A percentile compares a stretch with the other conserved stretches of the same genome.
phyloP scores from a whole-genome alignment of 805 yeast genomes.

The Ogataea saltuana region DNA sequence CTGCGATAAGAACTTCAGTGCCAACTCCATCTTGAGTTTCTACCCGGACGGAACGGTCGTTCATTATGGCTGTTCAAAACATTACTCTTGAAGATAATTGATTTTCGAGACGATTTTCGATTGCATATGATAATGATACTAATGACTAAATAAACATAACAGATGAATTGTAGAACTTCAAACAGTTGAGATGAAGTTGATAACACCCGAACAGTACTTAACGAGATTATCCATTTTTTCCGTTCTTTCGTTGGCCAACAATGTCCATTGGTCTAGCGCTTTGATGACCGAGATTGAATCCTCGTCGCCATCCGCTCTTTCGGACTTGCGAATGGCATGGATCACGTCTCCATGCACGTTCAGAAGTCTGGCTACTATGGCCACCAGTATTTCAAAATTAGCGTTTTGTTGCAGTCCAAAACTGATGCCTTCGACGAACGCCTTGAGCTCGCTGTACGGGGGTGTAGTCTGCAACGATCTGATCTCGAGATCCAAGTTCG shows the following conservation, averaged over 20 bases:
- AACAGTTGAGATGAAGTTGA: constrained; percentile 54
- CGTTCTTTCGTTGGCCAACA: constrained; percentile 41
- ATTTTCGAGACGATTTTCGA: neutral
- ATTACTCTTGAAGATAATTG: constrained; percentile 1
- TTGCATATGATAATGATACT: constrained; percentile 5
- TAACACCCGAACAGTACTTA: constrained; percentile 81
- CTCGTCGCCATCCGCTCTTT: constrained; percentile 9
- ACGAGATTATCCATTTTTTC: constrained; percentile 62
- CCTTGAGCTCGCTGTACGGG: constrained; percentile 65
- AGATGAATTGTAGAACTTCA: no score
- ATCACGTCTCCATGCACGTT: constrained; percentile 83
- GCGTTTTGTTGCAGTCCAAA: constrained; percentile 54
- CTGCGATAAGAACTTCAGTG: constrained; percentile 56
- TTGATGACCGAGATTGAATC: constrained; percentile 35
- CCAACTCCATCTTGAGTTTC: constrained; percentile 46
- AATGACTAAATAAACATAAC: neutral
- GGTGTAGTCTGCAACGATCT: constrained; percentile 69
- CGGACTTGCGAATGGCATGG: constrained; percentile 23
- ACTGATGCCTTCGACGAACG: constrained; percentile 67
- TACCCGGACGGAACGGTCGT: constrained; percentile 46
- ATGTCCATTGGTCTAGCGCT: constrained; percentile 45
- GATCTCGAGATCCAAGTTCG: constrained; percentile 81
- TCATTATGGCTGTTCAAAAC: constrained; percentile 55
- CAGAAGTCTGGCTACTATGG: constrained; percentile 72
- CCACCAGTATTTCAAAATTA: constrained; percentile 79